These are phyloP conservation scores for Xylaria curta DNA, from an alignment of 495 filamentous ascomycete genomes.

Conservation along the genomic window DNA sequence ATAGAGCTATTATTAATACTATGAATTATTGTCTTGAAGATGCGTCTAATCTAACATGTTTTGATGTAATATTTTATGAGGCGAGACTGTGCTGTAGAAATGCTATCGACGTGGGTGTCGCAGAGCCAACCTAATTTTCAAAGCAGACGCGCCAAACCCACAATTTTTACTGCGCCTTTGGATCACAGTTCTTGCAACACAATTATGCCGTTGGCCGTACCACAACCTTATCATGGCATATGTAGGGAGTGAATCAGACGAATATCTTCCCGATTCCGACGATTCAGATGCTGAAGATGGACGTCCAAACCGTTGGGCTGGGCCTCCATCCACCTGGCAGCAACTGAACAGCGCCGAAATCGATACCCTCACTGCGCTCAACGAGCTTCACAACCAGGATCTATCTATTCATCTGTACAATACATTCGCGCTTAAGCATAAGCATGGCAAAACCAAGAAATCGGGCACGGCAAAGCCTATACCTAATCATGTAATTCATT, in stretches of 20 bases:
- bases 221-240: conserved; percentile 28
- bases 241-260: conserved; percentile 30
- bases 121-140: no score
- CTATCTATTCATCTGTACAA: conserved; percentile 81
- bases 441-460: conserved; percentile 22
- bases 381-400: conserved; percentile 63
- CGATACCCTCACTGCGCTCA: conserved; percentile 60
- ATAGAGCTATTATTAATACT: conserved; percentile 40
- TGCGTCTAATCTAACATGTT: not conserved
- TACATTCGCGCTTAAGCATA: conserved; percentile 63
- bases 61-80: not conserved
- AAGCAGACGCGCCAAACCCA: not conserved
- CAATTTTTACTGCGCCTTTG: conserved; percentile 1
- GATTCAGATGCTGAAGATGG: conserved; percentile 44
- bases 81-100: not conserved
- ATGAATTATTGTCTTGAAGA: conserved; percentile 18
- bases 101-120: not conserved
- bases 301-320: conserved; percentile 60
- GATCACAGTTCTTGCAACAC: not conserved
- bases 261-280: conserved; percentile 32
- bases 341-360: conserved; percentile 64
- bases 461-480: conserved; percentile 16
- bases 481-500: conserved; percentile 25
- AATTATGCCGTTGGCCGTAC: not conserved
- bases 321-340: conserved; percentile 65